Evolutionary conservation across 495 filamentous ascomycete genomes (phyloP), one percentile per base, ranked within the genome.

Genomic region (Tuber borchii): DNA sequence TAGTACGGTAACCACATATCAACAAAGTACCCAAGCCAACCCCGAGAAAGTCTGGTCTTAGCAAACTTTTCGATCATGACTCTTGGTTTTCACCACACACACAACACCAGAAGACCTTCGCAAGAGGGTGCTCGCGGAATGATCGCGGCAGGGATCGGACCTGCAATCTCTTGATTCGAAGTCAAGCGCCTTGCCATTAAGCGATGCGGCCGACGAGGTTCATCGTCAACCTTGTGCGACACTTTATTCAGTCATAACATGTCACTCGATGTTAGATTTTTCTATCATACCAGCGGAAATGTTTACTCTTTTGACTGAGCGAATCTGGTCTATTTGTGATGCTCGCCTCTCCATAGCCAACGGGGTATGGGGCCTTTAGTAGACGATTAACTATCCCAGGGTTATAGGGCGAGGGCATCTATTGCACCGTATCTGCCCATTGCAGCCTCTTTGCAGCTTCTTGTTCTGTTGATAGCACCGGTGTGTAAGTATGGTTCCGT

Each of bases 111-210:
- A 34, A 34, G 2, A 34, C 56, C 14, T 7, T 65, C 1, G 26
- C 26, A 17, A 65, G 26, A 65, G 14, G 31, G 4, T 2, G 8
- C 26, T 16, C 14, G 0, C 10, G 2, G 56, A 31, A 31, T 65
- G 56, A 34, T 34, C 56, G 56, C 14, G 26, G 26, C 78, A 83
- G 82, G 75, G 82, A 81, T 83, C 83, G 82, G 84, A 84, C 82
- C 83, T 81, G 81, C 84, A 87, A 88, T 88, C 87, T 88, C 87
- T 87, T 88, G 87, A 88, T 88, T 88, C 88, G 88, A 89, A 90
- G 88, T 90, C 88, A 90, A 89, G 88, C 88, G 87, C 87, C 88
- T 90, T 90, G 86, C 88, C 88, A 90, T 90, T 90, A 86, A 87
- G 87, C 88, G 87, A 89, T 73, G 75, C 80, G 80, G 76, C 80